Base-by-base conservation (phyloP, 371 early-diverging fungal species). In the Synchytrium microbalum region DNA sequence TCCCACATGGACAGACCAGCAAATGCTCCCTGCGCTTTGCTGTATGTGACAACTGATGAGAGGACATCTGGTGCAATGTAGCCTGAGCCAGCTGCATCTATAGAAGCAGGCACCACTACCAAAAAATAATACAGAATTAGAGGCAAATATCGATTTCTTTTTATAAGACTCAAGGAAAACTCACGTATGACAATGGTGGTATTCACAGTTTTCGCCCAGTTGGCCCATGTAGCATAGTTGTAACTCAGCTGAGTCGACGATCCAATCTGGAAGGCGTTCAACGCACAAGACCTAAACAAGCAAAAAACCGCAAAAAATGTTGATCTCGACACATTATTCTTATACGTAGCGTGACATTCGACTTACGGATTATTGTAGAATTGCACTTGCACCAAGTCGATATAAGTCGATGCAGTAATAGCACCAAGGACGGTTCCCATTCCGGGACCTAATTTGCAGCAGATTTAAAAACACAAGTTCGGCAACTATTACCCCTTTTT, bases 381-480 rank as follows among this genome's bases (percentile, higher is more conserved):
- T 19, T 38, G 46, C 10, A 38, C 19, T 19, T 19, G 10, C 5
- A 38, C 46, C 10, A 38, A 10, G 19, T 38, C 46, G 19, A 38
- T 38, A 5, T n/a, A n/a, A n/a, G n/a, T n/a, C n/a, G 46, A 5
- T 10, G 46, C 46, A n/a, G n/a, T n/a, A n/a, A n/a, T n/a, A 19
- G 5, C 46, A 19, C 46, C 19, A 5, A 38, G 46, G 10, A 38
- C 10, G 19, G 10, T 38, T 5, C 46, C 46, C 19, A 19, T 5
- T 10, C 46, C 19, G 2, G 62, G 28, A 19, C 66, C 66, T 2
- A 66, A n/a, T n/a, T n/a, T n/a, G n/a, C n/a, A n/a, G n/a, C n/a
- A n/a, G n/a, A n/a, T n/a, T n/a, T n/a, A n/a, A n/a, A n/a, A n/a
- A n/a, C n/a, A n/a, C n/a, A n/a, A n/a, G n/a, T n/a, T n/a, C n/a